Conservation (phyloP, 1,139 yeast species). For the Blastobotrys persicus region DNA sequence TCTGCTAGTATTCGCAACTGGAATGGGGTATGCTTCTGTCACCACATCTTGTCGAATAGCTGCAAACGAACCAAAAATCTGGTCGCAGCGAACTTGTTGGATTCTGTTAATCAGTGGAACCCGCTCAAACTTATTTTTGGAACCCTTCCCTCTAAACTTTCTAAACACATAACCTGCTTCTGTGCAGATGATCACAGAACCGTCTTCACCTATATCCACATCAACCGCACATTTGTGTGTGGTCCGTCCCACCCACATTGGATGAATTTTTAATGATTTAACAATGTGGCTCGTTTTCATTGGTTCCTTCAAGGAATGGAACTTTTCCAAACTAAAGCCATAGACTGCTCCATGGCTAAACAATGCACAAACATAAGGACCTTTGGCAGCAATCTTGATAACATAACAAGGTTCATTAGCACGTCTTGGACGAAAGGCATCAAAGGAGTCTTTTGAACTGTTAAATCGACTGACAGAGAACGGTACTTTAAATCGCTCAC, state of each 20-base stretch:
- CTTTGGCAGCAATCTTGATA: conserved; percentile 27
- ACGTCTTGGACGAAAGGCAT: conserved; percentile 18
- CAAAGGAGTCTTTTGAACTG: conserved; percentile 18
- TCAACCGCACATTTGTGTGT: conserved; percentile 44
- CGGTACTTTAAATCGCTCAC: conserved; percentile 52
- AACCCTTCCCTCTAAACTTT: conserved; percentile 33
- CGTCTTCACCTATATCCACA: conserved; percentile 66
- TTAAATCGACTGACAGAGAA: conserved; percentile 19
- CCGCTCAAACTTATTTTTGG: conserved; percentile 48
- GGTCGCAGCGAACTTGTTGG: conserved; percentile 62
- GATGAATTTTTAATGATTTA: conserved; percentile 9
- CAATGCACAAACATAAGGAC: conserved; percentile 31
- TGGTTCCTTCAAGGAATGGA: conserved; percentile 4
- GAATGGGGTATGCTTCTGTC: conserved; percentile 22
- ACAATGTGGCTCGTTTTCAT: conserved; percentile 13
- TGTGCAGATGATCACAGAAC: conserved; percentile 66
- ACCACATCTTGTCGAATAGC: conserved; percentile 58
- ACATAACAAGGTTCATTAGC: conserved; percentile 17
- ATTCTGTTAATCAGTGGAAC: conserved; percentile 54
- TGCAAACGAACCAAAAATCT: conserved; percentile 64
- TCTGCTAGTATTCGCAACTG: conserved; percentile 22
- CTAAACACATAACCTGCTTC: conserved; percentile 61
- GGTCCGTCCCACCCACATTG: conserved; percentile 28
- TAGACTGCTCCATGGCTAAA: conserved; percentile 36
- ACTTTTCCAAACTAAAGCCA: conserved; percentile 26